Base-by-base conservation (phyloP, 768 basidiomycete species). In the Russula ochroleuca region DNA sequence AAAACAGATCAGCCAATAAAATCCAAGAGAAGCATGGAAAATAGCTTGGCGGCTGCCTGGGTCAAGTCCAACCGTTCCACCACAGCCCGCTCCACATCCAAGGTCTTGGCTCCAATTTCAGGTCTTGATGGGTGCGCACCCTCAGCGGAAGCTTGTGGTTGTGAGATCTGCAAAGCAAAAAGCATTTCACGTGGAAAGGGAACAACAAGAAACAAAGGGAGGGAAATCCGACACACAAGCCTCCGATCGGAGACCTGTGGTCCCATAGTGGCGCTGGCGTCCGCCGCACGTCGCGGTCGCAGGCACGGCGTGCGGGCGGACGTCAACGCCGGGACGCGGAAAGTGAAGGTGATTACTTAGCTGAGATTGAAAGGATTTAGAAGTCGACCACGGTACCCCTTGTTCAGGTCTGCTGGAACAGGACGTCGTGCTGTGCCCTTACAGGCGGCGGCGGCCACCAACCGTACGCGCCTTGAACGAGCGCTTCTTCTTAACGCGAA, bases 261-360 rank as follows among this genome's bases (percentile, higher is more conserved):
- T 40, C 63, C 57, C 57, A 45, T 33, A 31, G 21, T 61, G 59
- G 63, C 52, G 28, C 41, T 7, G 17, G 8, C 59, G 31, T 41
- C 63, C 40, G 19, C 59, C 49, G n/a, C 54, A 61, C 64, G 54
- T 38, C 54, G 64, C 54, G 49, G 64, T 65, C 64, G 64, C 64
- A 47, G 62, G 33, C 43, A 28, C 64, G 59, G 3, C 63, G 53
- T 43, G 14, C 49, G 49, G 54, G 14, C 64, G 19, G 48, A 60
- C 54, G 25, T 28, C 48, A 21, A 51, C 64, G 9, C 59, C 64
- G 43, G 41, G 64, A 57, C 59, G 49, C 63, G 58, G 52, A 52
- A 23, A 23, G 59, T n/a, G 35, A 19, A 61, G 28, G 31, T 17
- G 49, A 51, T n/a, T 3, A 65, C 64, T 61, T n/a, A 65, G 64